A percentile compares a stretch with the other conserved stretches of the same genome.
Conservation (phyloP, 176 grass and related monocot genomes). For the Phragmites australis region DNA sequence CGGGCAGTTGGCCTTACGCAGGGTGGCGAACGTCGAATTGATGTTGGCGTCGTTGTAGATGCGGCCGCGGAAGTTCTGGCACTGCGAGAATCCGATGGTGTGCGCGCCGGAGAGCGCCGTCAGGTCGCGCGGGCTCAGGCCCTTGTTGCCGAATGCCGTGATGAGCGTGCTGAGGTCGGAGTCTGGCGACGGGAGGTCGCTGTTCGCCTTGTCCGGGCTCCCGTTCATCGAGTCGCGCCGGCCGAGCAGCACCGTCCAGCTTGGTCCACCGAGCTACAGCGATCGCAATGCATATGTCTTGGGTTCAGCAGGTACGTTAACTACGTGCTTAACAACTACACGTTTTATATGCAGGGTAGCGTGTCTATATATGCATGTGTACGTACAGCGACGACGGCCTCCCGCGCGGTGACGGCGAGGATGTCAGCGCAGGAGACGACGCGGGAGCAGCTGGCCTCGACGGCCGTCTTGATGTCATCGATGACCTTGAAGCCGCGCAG, state of each 20-base stretch:
- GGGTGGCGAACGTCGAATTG: too few species aligned
- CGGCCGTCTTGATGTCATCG: too few species aligned
- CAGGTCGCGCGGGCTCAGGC: constrained; percentile 41
- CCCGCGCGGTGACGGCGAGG: too few species aligned
- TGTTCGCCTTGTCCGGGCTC: constrained; percentile 47
- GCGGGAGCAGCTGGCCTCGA: too few species aligned
- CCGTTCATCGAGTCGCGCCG: constrained; percentile 66
- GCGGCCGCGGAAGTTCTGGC: constrained; percentile 50
- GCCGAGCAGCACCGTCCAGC: constrained; percentile 50
- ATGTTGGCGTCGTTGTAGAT: constrained; percentile 62
- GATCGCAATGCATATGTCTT: too few species aligned
- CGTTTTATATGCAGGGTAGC: too few species aligned
- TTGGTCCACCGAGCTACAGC: constrained; percentile 49
- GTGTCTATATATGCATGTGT: too few species aligned
- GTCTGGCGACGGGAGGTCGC: constrained; percentile 40
- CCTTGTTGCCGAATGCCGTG: constrained; percentile 38
- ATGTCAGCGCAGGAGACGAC: too few species aligned
- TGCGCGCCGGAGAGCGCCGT: constrained; percentile 69
- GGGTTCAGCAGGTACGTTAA: too few species aligned
- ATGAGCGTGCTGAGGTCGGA: constrained; percentile 40
- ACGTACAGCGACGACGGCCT: too few species aligned
- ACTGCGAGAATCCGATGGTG: constrained; percentile 66
- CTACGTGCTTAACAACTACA: too few species aligned
- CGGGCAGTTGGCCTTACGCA: too few species aligned
- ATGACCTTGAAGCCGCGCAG: neutral